These are phyloP conservation scores for Pythium inflatum DNA, from an alignment of 352 stramenopile species.

Conservation along the genomic window DNA sequence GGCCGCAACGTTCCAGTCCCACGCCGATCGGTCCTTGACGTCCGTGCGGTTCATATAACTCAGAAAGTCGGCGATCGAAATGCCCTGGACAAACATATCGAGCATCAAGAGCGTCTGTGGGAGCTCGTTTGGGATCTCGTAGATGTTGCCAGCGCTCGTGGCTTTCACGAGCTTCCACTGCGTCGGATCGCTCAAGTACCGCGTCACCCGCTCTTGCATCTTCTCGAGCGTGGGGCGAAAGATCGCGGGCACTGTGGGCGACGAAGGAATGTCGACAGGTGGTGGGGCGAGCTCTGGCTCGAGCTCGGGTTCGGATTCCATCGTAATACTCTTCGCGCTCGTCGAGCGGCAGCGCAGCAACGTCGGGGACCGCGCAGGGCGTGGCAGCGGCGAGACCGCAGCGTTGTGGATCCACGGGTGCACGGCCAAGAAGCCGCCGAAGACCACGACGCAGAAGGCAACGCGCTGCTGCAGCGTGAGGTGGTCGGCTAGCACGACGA, in stretches of 20 bases:
- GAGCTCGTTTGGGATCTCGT: slow-evolving; percentile 51
- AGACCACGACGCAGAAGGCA: slow-evolving; percentile 48
- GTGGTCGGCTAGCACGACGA: slow-evolving; percentile 46
- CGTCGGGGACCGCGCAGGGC: neutral
- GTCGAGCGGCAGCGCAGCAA: slow-evolving; percentile 1
- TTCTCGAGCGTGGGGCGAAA: slow-evolving; percentile 38
- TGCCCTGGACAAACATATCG: slow-evolving; percentile 50
- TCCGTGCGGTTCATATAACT: slow-evolving; percentile 48
- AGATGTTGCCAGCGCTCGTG: slow-evolving; percentile 41
- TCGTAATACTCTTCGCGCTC: neutral
- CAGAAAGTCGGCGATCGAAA: slow-evolving; percentile 47
- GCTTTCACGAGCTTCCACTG: slow-evolving; percentile 49
- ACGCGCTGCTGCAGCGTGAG: slow-evolving; percentile 53
- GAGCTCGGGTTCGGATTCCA: neutral
- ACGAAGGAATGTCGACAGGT: neutral
- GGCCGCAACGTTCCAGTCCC: slow-evolving; percentile 55
- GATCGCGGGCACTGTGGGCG: slow-evolving; percentile 27
- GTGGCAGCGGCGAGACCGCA: neutral
- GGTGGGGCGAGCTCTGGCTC: neutral
- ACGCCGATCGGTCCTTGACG: slow-evolving; percentile 44
- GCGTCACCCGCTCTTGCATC: slow-evolving; percentile 30
- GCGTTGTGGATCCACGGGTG: slow-evolving; percentile 58
- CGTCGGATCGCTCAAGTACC: slow-evolving; percentile 45
- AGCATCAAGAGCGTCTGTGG: slow-evolving; percentile 56
- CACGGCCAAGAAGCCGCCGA: slow-evolving; percentile 55